Evolutionary conservation across 2,329 filamentous ascomycete genomes (phyloP), one percentile per base, ranked within the genome.

Genomic region (Talaromyces atroroseus): DNA sequence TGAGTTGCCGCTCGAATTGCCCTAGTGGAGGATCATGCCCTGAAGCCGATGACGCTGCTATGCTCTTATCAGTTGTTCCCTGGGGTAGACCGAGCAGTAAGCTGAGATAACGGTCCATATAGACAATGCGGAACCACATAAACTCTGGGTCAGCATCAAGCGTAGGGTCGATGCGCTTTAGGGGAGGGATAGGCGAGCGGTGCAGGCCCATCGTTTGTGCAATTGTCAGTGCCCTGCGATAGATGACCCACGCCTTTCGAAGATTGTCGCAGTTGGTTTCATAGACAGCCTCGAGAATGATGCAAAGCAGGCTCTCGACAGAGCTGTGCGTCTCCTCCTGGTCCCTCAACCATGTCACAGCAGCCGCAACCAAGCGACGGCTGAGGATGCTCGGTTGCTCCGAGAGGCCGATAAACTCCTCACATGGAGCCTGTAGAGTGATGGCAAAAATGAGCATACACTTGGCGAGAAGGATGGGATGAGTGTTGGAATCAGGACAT

Each of bases 171-270:
- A 63, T 47, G 21, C 54, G 24, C 54, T 60, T 61, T n/a, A 61
- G 34, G 23, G 50, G 52, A 18, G 48, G 58, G 21, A 48, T 36
- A 23, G 45, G 49, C 49, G 61, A 47, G 5, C 66, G 68, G 56
- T 77, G 65, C 2, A 78, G 52, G 1, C 71, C 72, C 65, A 77
- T 67, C 34, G 73, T 56, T 59, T 77, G 75, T 0, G 73, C 75
- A 2, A 71, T 59, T 0, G 59, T 62, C 57, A 76, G 65, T 1
- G 73, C 74, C 46, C 71, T 64, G 16, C 73, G 68, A 32, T 62
- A 62, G 1, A 66, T 62, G 3, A 71, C 42, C 74, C 72, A 77
- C 0, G 68, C 64, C 8, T 66, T 65, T 12, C 73, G 68, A 21
- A 77, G 63, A 42, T 73, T 74, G 1, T 76, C 74, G 24, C 51